phyloP scores from a whole-genome alignment of 2,329 filamentous ascomycete genomes.

The Botrytis fabae region DNA sequence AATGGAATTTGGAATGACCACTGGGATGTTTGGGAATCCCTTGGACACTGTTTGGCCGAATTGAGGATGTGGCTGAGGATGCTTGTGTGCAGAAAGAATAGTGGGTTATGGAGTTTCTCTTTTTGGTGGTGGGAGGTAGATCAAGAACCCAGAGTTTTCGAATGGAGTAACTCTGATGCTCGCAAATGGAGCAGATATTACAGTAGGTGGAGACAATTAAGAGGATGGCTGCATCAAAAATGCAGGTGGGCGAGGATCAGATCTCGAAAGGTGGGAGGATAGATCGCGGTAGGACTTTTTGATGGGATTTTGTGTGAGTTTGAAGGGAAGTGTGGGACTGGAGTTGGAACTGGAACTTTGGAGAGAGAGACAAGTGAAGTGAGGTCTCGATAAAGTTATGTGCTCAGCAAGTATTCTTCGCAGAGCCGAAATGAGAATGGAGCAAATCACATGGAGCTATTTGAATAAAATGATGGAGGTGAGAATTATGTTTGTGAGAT shows the following conservation, averaged over 20 bases:
- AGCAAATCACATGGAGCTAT: background rate
- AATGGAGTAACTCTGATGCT: constrained; percentile 4
- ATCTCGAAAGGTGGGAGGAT: background rate
- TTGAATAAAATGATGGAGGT: background rate
- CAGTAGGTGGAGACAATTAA: background rate
- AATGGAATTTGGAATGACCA: constrained; percentile 23
- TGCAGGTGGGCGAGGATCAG: background rate
- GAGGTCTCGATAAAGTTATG: background rate
- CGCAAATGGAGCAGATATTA: background rate
- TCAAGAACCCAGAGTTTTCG: background rate
- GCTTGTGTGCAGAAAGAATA: constrained; percentile 14
- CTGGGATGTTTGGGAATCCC: constrained; percentile 2
- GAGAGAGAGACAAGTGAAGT: background rate
- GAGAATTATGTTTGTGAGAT: background rate
- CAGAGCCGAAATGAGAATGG: background rate
- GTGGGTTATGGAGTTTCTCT: background rate
- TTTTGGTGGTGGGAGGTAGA: background rate
- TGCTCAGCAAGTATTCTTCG: background rate
- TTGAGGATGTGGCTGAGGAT: constrained; percentile 7
- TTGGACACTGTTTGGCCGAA: background rate
- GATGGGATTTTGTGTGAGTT: background rate
- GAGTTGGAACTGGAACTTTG: background rate
- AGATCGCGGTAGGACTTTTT: background rate
- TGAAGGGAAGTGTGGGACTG: background rate
- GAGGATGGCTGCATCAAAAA: background rate